A percentile compares a stretch with the other conserved stretches of the same genome.
Conservation (phyloP, 345 rosid genomes). For the Eucalyptus sp. region DNA sequence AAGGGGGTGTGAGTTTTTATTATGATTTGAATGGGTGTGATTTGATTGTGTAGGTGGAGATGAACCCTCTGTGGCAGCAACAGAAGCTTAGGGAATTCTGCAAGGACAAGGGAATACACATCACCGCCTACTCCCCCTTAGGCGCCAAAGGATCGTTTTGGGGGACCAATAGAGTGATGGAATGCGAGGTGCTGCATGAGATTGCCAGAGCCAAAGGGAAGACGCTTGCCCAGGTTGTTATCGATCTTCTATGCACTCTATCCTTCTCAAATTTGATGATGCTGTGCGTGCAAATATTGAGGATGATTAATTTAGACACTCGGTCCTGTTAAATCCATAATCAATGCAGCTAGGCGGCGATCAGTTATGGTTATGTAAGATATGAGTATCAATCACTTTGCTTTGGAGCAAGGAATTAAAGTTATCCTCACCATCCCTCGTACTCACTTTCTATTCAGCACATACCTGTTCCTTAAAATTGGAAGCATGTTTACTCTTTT, state of each 20-base stretch:
- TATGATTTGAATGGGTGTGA: not conserved
- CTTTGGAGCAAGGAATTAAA: not conserved
- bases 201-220: conserved; percentile 14
- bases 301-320: not conserved
- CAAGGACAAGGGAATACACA: conserved; percentile 2
- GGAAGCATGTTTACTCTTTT: not conserved
- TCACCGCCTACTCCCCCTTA: conserved; percentile 19
- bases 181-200: conserved; percentile 4
- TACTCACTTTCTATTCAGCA: not conserved
- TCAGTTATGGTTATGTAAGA: not conserved
- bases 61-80: conserved; percentile 23
- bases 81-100: conserved; percentile 14
- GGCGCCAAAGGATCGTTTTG: conserved; percentile 20
- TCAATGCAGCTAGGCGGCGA: not conserved
- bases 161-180: conserved; percentile 20
- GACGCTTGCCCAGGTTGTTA: conserved; percentile 18
- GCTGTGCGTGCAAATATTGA: not conserved
- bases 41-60: conserved; percentile 13
- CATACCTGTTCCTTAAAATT: not conserved
- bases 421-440: not conserved
- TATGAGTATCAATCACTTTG: not conserved
- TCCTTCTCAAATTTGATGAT: not conserved
- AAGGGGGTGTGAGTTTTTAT: not conserved
- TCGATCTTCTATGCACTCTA: not conserved
- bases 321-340: not conserved